These are phyloP conservation scores for Mycena epipterygia DNA, from an alignment of 768 basidiomycete species.

Conservation along the genomic window DNA sequence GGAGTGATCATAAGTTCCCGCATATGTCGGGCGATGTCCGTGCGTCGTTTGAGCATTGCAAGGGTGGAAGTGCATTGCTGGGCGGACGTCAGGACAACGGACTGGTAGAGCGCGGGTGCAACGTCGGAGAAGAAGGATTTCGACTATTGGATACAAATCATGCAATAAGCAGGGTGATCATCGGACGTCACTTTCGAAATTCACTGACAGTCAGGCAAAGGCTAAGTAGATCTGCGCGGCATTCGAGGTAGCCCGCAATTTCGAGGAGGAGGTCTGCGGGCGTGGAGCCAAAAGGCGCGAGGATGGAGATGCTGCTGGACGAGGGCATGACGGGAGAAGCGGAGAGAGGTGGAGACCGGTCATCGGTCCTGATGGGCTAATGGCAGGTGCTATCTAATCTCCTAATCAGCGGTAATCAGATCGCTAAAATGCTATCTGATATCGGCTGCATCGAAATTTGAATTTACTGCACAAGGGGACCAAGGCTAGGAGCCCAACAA, in stretches of 20 bases:
- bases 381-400: not conserved
- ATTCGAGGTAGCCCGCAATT: conserved; percentile 67
- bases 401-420: no score
- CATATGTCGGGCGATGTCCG: conserved; percentile 77
- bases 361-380: not conserved
- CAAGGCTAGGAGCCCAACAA: no score
- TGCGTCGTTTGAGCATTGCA: conserved; percentile 68
- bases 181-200: not conserved
- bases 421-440: no score
- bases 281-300: conserved; percentile 11
- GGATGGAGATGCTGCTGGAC: not conserved
- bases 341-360: not conserved
- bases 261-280: conserved; percentile 80
- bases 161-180: not conserved
- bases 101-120: conserved; percentile 71
- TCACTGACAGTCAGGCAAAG: conserved; percentile 71
- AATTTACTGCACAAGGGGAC: no score
- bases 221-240: conserved; percentile 67
- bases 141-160: conserved; percentile 56
- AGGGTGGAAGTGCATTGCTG: conserved; percentile 77
- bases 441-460: no score
- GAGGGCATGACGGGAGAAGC: conserved; percentile 18
- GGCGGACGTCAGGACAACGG: conserved; percentile 65
- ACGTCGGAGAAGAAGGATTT: conserved; percentile 64
- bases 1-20: conserved; percentile 68